A percentile compares a stretch with the other conserved stretches of the same genome.
Conservation (phyloP, 768 basidiomycete genomes). For the Termitomyces bulborhizus region DNA sequence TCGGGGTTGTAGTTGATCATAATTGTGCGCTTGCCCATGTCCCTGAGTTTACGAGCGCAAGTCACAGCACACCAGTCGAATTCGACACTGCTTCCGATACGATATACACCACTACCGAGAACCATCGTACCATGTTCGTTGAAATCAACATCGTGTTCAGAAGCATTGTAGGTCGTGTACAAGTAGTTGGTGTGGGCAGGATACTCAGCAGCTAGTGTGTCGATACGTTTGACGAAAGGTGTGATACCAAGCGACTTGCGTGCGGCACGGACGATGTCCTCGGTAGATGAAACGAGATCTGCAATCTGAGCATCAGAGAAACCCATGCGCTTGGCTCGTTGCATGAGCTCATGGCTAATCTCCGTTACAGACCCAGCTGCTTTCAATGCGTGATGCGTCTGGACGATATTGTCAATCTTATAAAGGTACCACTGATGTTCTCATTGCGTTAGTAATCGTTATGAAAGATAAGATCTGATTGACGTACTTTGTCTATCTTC, state of each 20-base stretch:
- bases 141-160: conserved; percentile 92
- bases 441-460: background rate
- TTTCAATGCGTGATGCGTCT: conserved; percentile 73
- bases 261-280: conserved; percentile 74
- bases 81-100: conserved; percentile 97
- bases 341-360: conserved; percentile 73
- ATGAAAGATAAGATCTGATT: background rate
- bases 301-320: conserved; percentile 94
- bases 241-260: conserved; percentile 86
- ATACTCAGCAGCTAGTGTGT: conserved; percentile 97
- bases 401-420: conserved; percentile 98
- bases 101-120: conserved; percentile 94
- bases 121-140: conserved; percentile 99
- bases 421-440: conserved; percentile 84
- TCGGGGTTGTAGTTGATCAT: conserved; percentile 99
- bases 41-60: conserved; percentile 86
- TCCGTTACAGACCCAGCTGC: conserved; percentile 62
- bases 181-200: conserved; percentile 99
- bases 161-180: conserved; percentile 98
- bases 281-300: conserved; percentile 65
- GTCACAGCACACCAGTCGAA: conserved; percentile 99
- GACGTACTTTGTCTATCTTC: conserved; percentile 89
- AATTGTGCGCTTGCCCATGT: conserved; percentile 91
- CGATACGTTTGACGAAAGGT: conserved; percentile 98
- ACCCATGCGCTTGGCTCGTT: conserved; percentile 87